phyloP scores from a whole-genome alignment of 1,284 basidiomycete genomes.

The Puccinia polysora region DNA sequence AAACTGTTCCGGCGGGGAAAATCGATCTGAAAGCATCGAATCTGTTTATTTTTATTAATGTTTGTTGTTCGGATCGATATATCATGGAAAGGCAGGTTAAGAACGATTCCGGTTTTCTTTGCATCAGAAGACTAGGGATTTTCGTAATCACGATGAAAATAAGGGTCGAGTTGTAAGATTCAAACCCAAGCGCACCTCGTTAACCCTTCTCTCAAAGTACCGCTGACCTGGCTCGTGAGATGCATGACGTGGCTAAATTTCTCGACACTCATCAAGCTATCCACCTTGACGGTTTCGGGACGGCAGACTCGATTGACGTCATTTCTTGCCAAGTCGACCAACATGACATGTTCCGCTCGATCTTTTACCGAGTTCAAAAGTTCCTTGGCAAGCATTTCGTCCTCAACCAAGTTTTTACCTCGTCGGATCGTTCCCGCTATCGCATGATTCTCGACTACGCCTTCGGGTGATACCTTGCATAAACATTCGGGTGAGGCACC shows the following conservation, averaged over 20 bases:
- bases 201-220: conserved; percentile 73
- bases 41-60: conserved; percentile 56
- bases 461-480: conserved; percentile 80
- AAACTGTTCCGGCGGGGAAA: conserved; percentile 99
- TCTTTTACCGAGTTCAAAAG: conserved; percentile 85
- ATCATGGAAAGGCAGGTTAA: too few species aligned
- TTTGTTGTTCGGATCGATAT: not conserved
- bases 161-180: not conserved
- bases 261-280: conserved; percentile 87
- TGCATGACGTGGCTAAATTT: conserved; percentile 99
- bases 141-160: not conserved
- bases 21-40: conserved; percentile 99
- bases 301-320: conserved; percentile 97
- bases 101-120: too few species aligned
- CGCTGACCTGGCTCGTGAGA: conserved; percentile 90
- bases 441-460: conserved; percentile 93
- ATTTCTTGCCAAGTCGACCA: conserved; percentile 97
- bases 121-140: too few species aligned
- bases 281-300: conserved; percentile 90
- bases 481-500: conserved; percentile 96
- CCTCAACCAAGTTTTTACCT: conserved; percentile 83
- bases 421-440: conserved; percentile 92
- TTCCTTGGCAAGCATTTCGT: conserved; percentile 68
- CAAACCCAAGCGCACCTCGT: conserved; percentile 69
- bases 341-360: conserved; percentile 96